These are phyloP conservation scores for Pichia membranifaciens DNA, from an alignment of 805 yeast species.

Conservation along the genomic window DNA sequence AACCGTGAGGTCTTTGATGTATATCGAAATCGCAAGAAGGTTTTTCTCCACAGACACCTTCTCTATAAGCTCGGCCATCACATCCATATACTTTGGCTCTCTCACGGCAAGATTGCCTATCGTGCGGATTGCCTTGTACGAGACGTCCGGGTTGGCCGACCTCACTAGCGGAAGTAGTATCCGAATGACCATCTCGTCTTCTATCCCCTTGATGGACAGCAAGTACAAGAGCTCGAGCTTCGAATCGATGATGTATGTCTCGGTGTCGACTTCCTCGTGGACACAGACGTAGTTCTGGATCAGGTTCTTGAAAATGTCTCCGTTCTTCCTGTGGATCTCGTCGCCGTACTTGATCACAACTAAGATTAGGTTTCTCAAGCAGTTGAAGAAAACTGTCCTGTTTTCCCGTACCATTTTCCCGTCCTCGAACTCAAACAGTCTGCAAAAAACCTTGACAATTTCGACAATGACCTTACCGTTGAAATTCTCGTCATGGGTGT, in stretches of 20 bases:
- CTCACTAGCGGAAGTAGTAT: neutral
- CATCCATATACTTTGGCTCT: neutral
- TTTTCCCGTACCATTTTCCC: neutral
- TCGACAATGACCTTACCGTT: neutral
- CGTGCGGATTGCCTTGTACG: slow-evolving; percentile 81
- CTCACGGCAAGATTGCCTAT: slow-evolving; percentile 86
- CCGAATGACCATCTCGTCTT: neutral
- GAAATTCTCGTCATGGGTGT: neutral
- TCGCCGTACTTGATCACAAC: slow-evolving; percentile 4
- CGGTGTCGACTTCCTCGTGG: slow-evolving; percentile 46
- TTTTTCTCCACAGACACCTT: slow-evolving; percentile 1
- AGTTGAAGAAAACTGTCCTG: slow-evolving; percentile 4
- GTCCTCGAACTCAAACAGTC: neutral
- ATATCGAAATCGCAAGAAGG: slow-evolving; percentile 1
- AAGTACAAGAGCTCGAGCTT: slow-evolving; percentile 82
- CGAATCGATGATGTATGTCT: slow-evolving; percentile 82
- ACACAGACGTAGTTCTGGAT: neutral
- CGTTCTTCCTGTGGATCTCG: neutral
- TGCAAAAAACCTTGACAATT: neutral
- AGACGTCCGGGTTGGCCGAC: slow-evolving; percentile 21
- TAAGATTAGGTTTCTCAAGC: slow-evolving; percentile 8
- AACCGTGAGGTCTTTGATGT: slow-evolving; percentile 1
- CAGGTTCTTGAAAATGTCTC: neutral
- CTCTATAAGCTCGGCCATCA: neutral
- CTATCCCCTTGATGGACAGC: slow-evolving; percentile 42